phyloP scores from a whole-genome alignment of 2,329 filamentous ascomycete species.

The Neopestalotiopsis clavispora region DNA sequence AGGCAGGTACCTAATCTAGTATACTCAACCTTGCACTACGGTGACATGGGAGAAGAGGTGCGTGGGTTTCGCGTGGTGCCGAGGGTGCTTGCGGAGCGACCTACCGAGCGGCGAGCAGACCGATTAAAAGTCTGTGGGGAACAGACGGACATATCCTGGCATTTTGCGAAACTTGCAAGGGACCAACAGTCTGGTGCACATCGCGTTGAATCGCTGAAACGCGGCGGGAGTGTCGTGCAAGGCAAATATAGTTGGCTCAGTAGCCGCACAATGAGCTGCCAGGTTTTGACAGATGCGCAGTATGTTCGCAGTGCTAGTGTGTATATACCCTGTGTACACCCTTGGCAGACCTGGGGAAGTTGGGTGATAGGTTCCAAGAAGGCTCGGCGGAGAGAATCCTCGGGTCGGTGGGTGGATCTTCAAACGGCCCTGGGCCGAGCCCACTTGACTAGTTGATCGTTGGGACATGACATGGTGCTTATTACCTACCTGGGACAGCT shows the following conservation, averaged over 20 bases:
- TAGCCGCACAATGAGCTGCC: neutral
- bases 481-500: neutral
- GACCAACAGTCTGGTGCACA: neutral
- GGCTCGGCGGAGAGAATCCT: neutral
- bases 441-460: neutral
- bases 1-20: neutral
- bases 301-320: neutral
- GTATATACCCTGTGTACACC: neutral
- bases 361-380: neutral
- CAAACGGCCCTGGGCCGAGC: neutral
- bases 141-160: neutral
- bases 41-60: neutral
- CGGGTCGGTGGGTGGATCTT: neutral
- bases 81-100: neutral
- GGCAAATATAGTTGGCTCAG: neutral
- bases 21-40: neutral
- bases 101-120: neutral
- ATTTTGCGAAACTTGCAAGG: conserved; percentile 9
- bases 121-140: neutral
- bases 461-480: neutral
- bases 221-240: neutral
- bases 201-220: conserved; percentile 7
- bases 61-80: neutral
- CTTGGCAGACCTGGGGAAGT: neutral
- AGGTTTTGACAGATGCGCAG: neutral